A percentile compares a stretch with the other conserved stretches of the same genome.
Conservation (phyloP, 2,329 filamentous ascomycete species). For the Seiridium cupressi region DNA sequence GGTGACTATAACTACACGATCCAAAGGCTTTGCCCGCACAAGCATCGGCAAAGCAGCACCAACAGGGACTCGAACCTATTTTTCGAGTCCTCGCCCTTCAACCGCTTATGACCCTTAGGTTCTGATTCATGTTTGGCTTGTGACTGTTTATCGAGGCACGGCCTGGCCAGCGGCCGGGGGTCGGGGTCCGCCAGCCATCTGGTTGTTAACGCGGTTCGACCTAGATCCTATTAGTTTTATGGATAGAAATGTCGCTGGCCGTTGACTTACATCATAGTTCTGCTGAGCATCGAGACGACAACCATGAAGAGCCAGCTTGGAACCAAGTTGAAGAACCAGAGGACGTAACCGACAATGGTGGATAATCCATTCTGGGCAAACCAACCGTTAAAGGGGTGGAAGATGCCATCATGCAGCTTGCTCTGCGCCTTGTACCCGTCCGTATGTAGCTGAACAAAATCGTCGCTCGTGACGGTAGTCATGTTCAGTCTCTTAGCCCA, state of each 20-base stretch:
- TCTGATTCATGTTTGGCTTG: too few relatives aligned
- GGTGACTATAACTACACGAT: constrained; percentile 7
- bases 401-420: constrained; percentile 57
- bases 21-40: neutral
- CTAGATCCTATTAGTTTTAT: constrained; percentile 6
- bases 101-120: too few relatives aligned
- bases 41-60: neutral
- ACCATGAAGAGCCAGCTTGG: constrained; percentile 81
- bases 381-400: constrained; percentile 74
- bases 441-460: constrained; percentile 60
- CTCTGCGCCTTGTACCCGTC: constrained; percentile 42
- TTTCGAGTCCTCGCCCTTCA: too few relatives aligned
- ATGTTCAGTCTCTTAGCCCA: constrained; percentile 67
- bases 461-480: constrained; percentile 63
- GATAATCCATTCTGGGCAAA: constrained; percentile 61
- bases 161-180: constrained; percentile 25
- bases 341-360: constrained; percentile 63
- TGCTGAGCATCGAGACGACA: constrained; percentile 68
- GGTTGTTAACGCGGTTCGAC: constrained; percentile 17
- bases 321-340: constrained; percentile 65
- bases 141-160: constrained; percentile 18
- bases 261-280: constrained; percentile 71
- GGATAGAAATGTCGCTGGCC: neutral
- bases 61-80: too few relatives aligned
- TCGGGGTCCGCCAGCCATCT: constrained; percentile 20